Evolutionary conservation across 139 green algal genomes (phyloP).

Genomic region (Coccomyxa sp.): DNA sequence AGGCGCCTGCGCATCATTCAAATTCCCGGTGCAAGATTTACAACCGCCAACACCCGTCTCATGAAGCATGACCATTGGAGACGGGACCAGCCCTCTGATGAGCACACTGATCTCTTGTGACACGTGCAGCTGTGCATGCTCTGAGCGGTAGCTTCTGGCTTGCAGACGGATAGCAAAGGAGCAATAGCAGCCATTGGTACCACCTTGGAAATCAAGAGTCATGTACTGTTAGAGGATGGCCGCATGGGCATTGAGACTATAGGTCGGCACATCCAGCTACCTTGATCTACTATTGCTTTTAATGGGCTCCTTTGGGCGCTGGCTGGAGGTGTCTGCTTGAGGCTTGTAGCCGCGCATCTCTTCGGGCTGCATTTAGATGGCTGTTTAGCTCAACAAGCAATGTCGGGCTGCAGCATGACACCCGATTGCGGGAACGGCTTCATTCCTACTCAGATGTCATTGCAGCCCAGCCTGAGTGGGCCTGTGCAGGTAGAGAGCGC

Average conservation of each 20-base stretch:
- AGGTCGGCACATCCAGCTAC: slow-evolving; percentile 10
- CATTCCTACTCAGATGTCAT: too few relatives aligned
- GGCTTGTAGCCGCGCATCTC: too few relatives aligned
- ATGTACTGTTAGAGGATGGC: slow-evolving; percentile 38
- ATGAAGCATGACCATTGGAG: too few relatives aligned
- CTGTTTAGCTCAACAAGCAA: too few relatives aligned
- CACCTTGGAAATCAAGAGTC: slow-evolving; percentile 35
- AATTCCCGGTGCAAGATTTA: neutral
- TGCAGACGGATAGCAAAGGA: neutral
- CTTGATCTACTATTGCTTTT: too few relatives aligned
- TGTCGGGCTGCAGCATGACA: too few relatives aligned
- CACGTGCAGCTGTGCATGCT: neutral
- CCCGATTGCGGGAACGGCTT: too few relatives aligned
- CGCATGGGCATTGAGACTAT: slow-evolving; percentile 33
- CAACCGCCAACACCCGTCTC: too few relatives aligned
- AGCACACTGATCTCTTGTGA: neutral
- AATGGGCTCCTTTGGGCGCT: too few relatives aligned
- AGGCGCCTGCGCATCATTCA: neutral
- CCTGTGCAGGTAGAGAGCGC: slow-evolving; percentile 13
- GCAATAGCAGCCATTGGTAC: slow-evolving; percentile 39
- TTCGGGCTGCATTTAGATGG: too few relatives aligned
- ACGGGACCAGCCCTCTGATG: neutral
- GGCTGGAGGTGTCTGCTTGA: neutral
- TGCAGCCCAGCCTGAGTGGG: too few relatives aligned
- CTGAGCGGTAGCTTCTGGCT: neutral